phyloP scores from a whole-genome alignment of 73 alveolate genomes.

The Paramecium caudatum region DNA sequence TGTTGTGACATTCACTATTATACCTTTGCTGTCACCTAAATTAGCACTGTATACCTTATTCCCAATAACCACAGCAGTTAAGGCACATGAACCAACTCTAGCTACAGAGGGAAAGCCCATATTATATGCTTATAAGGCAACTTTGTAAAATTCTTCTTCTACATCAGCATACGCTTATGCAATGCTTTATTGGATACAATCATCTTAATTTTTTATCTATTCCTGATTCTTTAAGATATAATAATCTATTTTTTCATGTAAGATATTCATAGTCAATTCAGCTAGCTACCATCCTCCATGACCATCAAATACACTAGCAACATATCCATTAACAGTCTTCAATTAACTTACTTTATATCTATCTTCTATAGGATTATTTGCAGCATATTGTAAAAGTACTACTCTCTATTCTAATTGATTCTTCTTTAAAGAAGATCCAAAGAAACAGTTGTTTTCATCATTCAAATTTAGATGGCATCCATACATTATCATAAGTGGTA shows the following conservation, averaged over 20 bases:
- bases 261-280: constrained; percentile 83
- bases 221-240: constrained; percentile 77
- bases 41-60: constrained; percentile 92
- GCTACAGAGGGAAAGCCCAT: constrained; percentile 86
- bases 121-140: constrained; percentile 80
- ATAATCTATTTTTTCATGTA: constrained; percentile 85
- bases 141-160: constrained; percentile 86
- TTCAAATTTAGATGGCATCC: constrained; percentile 38
- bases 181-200: constrained; percentile 80
- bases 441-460: constrained; percentile 39
- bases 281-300: constrained; percentile 97
- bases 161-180: constrained; percentile 85
- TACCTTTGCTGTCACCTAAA: constrained; percentile 97
- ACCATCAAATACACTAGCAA: constrained; percentile 86
- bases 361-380: constrained; percentile 75
- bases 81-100: constrained; percentile 92
- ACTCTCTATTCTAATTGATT: constrained; percentile 64
- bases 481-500: constrained; percentile 2
- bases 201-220: constrained; percentile 62
- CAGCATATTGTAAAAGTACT: constrained; percentile 57
- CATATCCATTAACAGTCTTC: constrained; percentile 67
- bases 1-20: constrained; percentile 78
- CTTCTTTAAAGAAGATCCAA: constrained; percentile 21
- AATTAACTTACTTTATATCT: constrained; percentile 28
- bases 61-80: constrained; percentile 84